Evolutionary conservation across 1,284 basidiomycete species (phyloP), one percentile per base, ranked within the genome.

Genomic region (Cryptococcus jaspeensis): DNA sequence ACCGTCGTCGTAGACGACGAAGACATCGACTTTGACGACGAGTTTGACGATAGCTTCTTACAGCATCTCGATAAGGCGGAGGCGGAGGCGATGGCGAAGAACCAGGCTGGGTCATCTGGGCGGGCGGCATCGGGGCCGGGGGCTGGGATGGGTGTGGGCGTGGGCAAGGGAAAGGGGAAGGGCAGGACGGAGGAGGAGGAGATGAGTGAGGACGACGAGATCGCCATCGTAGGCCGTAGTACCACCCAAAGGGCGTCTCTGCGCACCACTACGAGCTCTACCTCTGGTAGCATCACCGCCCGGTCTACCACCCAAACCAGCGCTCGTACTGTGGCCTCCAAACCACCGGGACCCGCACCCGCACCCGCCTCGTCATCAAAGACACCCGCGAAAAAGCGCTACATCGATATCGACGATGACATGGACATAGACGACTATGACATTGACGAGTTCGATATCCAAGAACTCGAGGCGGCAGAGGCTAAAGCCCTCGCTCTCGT

Each of bases 251-350:
- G 35, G 57, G 55, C 36, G 20, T 42, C 36, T 40, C 53, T 20
- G 42, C 36, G 15, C 38, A 50, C 38, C 50, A 58, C 12, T 50
- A 37, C 15, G 39, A 43, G 25, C 18, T 50, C 35, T 51, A 47
- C 38, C 44, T 32, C 48, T 42, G 47, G 52, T 53, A 56, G 56
- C 11, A 6, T 62, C 13, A 64, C 67, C 52, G 68, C 67, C 42
- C 61, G 60, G 40, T 62, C 66, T n/a, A 41, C 67, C 7, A 48
- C 50, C 15, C 59, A 66, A 7, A 44, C 65, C 3, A 62, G 64
- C 15, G 61, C 50, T 49, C 47, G 23, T 15, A 28, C 39, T 20
- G 18, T 12, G 20, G 13, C 28, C 40, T 18, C n/a, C 36, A 22
- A 18, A 38, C 15, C 20, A 36, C 28, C 28, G 5, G 9, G 4